Evolutionary conservation across 2,329 filamentous ascomycete genomes (phyloP), one percentile per base, ranked within the genome.

Genomic region (Basipetospora chlamydospora): DNA sequence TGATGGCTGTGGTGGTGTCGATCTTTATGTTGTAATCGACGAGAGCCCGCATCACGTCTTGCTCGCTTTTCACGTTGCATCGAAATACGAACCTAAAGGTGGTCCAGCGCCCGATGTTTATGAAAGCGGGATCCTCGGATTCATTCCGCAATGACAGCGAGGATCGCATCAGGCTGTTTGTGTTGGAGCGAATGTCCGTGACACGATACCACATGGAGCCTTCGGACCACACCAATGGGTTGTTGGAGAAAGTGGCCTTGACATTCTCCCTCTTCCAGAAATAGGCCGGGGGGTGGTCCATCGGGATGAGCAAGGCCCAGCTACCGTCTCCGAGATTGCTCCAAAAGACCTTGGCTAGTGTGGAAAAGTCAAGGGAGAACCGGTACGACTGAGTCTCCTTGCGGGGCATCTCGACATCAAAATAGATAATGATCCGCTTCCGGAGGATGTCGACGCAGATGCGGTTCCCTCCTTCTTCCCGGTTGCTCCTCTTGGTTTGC

Each of bases 1-100:
- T 11, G 16, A 38, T 20, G 11, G 32, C 15, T 2, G 6, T 21
- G 4, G 15, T 12, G 10, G 29, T 6, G 13, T 63, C 49, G 12
- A 78, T 57, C 0, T 58, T 49, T 33, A 94, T 64, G 41, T 92
- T 93, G 57, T 80, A 80, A 43, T 92, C 81, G 9, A 63, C 59
- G 1, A 95, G 60, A 1, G 70, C 70, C 7, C 58, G 50, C 4
- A 63, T 57, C 15, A 80, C 58, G 1, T 55, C 41, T 11, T 23
- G 22, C 1, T 48, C 42, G 2, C 53, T 39, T 6, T 52, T 44
- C 8, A 49, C 43, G 3, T 41, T 35, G 3, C 39, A 44, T 2
- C 51, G 39, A 4, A 76, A 48, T 0, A 56, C 46, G n/a, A 76
- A 47, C 33, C 62, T 58, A 39, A 74, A 66, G 0, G 66, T 64